Conservation (phyloP, 176 grass and related monocot species). For the Sorghum bicolor region Sorghum_bicolor_NCBIv3 NC_012872.2:67168501-67169000, state of each 20-base stretch:
- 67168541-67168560: background rate
- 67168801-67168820: too few relatives aligned
- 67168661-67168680: background rate
- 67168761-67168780: background rate
- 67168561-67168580: too few relatives aligned
- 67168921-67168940: too few relatives aligned
- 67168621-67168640: background rate
- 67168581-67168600: background rate
- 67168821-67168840: too few relatives aligned
- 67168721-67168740: background rate
- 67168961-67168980: too few relatives aligned
- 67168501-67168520: conserved; percentile 26
- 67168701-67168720: too few relatives aligned
- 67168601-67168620: background rate
- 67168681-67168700: background rate
- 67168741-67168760: background rate
- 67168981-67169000: too few relatives aligned
- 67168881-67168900: too few relatives aligned
- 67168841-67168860: too few relatives aligned
- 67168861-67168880: too few relatives aligned
- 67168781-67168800: background rate
- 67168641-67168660: background rate
- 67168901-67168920: too few relatives aligned
- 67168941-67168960: too few relatives aligned
- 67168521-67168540: conserved; percentile 16